These are phyloP conservation scores for Hanseniaspora sp. DNA, from an alignment of 1,139 yeast species.

Conservation along the genomic window DNA sequence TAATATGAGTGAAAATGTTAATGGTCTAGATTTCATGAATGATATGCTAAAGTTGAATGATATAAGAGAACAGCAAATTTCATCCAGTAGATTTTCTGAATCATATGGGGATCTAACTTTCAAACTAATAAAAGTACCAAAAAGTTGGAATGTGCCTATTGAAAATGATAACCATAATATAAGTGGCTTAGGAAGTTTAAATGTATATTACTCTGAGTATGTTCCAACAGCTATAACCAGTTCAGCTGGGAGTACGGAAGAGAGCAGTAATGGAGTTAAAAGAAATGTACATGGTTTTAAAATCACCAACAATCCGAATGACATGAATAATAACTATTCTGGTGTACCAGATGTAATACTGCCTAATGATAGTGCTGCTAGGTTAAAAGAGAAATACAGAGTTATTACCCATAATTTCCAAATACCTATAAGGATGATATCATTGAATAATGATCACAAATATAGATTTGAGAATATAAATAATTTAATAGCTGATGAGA, in stretches of 20 bases:
- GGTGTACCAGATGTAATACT: not conserved
- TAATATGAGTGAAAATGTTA: not conserved
- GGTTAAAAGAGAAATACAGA: slow-evolving; percentile 4
- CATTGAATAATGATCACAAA: slow-evolving; percentile 5
- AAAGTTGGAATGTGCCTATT: slow-evolving; percentile 5
- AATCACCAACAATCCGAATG: slow-evolving; percentile 1
- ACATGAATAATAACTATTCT: not conserved
- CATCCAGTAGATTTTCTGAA: not conserved
- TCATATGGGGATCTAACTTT: slow-evolving; percentile 9
- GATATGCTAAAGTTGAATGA: slow-evolving; percentile 11
- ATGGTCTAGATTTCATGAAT: slow-evolving; percentile 4
- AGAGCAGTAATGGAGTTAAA: not conserved
- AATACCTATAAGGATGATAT: slow-evolving; percentile 5
- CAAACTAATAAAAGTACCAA: slow-evolving; percentile 9
- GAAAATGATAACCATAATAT: not conserved
- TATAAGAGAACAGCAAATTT: not conserved
- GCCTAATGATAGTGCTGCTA: not conserved
- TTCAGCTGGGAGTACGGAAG: not conserved
- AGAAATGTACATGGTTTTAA: slow-evolving; percentile 8
- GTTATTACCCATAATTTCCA: slow-evolving; percentile 8
- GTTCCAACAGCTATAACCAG: not conserved
- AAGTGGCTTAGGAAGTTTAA: slow-evolving; percentile 4
- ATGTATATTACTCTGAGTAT: slow-evolving; percentile 10
- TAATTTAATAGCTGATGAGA: not conserved
- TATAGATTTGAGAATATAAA: slow-evolving; percentile 12